Conservation (phyloP, 208 protist species). For the Trypanosoma rangeli region DNA sequence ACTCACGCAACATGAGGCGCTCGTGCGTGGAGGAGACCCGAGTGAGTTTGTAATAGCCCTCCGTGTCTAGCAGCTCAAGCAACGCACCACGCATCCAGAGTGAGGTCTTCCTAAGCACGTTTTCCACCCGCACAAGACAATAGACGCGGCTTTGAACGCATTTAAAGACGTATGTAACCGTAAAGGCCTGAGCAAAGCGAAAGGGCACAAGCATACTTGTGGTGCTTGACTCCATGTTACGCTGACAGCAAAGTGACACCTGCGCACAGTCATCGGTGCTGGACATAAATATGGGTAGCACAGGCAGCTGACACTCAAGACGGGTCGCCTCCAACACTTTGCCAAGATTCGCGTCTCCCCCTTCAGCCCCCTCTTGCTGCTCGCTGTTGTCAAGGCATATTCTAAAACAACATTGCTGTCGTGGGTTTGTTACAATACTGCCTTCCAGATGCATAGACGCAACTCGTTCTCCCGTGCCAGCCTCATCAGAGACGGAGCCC, state of each 20-base stretch:
- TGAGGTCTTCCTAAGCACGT: slow-evolving; percentile 58
- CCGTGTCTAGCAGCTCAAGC: slow-evolving; percentile 53
- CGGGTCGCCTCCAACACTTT: slow-evolving; percentile 1
- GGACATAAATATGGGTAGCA: slow-evolving; percentile 61
- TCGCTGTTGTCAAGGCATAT: slow-evolving; percentile 20
- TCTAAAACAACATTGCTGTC: slow-evolving; percentile 27
- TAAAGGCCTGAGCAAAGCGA: slow-evolving; percentile 35
- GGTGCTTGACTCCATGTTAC: slow-evolving; percentile 47
- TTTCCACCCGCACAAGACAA: slow-evolving; percentile 67
- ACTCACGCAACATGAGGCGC: slow-evolving; percentile 54
- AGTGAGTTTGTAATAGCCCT: slow-evolving; percentile 62
- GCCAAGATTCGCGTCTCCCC: not conserved
- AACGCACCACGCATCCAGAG: slow-evolving; percentile 78
- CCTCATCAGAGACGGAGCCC: not conserved
- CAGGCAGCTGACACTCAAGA: slow-evolving; percentile 30
- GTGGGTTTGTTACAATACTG: slow-evolving; percentile 7
- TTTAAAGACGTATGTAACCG: slow-evolving; percentile 57
- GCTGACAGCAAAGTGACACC: slow-evolving; percentile 51
- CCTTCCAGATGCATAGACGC: slow-evolving; percentile 23
- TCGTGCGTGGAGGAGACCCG: slow-evolving; percentile 60
- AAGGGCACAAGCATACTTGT: slow-evolving; percentile 37
- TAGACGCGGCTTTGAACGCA: slow-evolving; percentile 76
- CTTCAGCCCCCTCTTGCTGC: not conserved
- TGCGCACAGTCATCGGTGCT: slow-evolving; percentile 22
- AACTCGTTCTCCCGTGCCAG: not conserved